Base-by-base conservation (phyloP, 2,329 filamentous ascomycete species). In the Fusarium poae region DNA sequence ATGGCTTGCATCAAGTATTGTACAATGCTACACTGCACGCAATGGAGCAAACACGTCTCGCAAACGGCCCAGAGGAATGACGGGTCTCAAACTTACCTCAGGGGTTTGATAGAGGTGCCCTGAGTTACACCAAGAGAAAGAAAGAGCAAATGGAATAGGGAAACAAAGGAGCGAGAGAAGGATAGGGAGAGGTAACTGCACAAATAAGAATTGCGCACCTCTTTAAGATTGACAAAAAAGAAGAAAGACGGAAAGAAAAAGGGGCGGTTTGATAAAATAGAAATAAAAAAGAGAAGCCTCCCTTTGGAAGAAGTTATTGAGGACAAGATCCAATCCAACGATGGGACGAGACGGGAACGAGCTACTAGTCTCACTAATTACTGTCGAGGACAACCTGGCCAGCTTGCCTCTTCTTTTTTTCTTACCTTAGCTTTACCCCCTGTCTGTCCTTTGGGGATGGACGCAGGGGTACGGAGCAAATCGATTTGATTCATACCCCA, bases 321-420 rank as follows among this genome's bases (percentile, higher is more conserved):
- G 55, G 56, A 57, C 54, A 42, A 66, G 57, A 45, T 55, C 49
- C 49, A 45, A 39, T 58, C 32, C 32, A 50, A 15, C 48, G 32
- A 34, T 40, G 48, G n/a, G n/a, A 27, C 35, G 46, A 27, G 40
- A 25, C 23, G 40, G 40, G 40, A 42, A 15, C 25, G 42, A 45
- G 25, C 42, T 45, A 45, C 23, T 15, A 20, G 27, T 30, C 43
- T 45, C 27, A 50, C 58, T 61, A 56, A 53, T 65, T 61, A 27
- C 42, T 45, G 55, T 71, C 61, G 56, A 74, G 72, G 72, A 74
- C 72, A 74, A 73, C 71, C 70, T 74, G 72, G 68, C 68, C 62
- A 61, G 70, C 60, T 73, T 62, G 45, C 62, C 59, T 51, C 30
- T 40, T 51, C 48, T 35, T 60, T 70, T 69, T 67, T 68, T 32